These are phyloP conservation scores for Cladophialophora immunda DNA, from an alignment of 2,329 filamentous ascomycete genomes.

Conservation along the genomic window DNA sequence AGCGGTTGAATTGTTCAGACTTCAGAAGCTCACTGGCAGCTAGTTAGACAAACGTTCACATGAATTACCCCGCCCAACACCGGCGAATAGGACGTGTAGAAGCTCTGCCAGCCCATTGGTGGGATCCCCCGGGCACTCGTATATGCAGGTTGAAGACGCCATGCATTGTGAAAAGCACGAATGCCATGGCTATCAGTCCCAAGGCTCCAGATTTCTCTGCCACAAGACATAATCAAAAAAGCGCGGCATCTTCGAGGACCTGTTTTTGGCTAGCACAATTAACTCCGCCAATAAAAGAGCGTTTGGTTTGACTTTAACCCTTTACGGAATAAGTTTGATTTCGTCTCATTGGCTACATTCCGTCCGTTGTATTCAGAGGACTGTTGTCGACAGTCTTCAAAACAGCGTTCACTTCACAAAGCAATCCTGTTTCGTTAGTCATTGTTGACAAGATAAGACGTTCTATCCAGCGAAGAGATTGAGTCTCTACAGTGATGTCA, in stretches of 20 bases:
- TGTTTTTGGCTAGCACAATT: not conserved
- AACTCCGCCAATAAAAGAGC: not conserved
- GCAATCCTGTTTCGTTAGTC: too few relatives aligned
- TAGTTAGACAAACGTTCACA: not conserved
- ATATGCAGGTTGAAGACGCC: not conserved
- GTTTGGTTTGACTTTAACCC: not conserved
- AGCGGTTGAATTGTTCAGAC: too few relatives aligned
- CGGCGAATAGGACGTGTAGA: not conserved
- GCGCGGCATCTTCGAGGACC: not conserved
- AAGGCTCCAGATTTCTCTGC: not conserved
- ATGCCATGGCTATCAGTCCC: not conserved
- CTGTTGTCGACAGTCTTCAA: not conserved
- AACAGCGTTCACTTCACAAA: not conserved
- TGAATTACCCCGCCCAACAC: not conserved
- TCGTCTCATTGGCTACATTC: constrained; percentile 1
- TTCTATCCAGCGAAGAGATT: too few relatives aligned
- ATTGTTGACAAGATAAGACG: too few relatives aligned
- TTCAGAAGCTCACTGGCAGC: too few relatives aligned
- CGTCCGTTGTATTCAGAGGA: not conserved
- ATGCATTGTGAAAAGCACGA: not conserved
- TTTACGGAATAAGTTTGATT: not conserved
- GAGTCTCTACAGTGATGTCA: too few relatives aligned
- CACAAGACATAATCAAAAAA: not conserved
- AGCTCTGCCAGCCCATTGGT: not conserved
- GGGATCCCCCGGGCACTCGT: not conserved